These are phyloP conservation scores for Lachnellula hyalina DNA, from an alignment of 2,329 filamentous ascomycete genomes.

Conservation along the genomic window DNA sequence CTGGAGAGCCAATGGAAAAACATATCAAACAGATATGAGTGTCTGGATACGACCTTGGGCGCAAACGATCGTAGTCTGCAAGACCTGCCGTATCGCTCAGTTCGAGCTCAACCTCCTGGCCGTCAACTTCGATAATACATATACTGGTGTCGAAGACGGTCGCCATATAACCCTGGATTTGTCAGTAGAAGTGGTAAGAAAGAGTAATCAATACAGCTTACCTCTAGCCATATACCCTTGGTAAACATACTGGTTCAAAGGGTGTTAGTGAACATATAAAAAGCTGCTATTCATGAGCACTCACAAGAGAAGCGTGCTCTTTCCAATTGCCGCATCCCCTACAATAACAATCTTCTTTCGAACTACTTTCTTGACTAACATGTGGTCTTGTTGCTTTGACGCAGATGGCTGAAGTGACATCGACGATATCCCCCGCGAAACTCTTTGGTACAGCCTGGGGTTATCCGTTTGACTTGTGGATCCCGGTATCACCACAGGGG, in stretches of 20 bases:
- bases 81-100: slow-evolving; percentile 99
- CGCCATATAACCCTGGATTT: slow-evolving; percentile 87
- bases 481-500: no score
- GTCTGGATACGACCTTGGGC: slow-evolving; percentile 97
- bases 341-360: no score
- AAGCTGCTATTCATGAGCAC: no score
- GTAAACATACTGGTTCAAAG: slow-evolving; percentile 78
- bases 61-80: slow-evolving; percentile 99
- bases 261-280: no score
- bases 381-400: no score
- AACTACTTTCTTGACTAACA: no score
- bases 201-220: slow-evolving; percentile 48
- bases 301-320: no score
- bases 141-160: slow-evolving; percentile 99
- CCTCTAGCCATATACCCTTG: slow-evolving; percentile 99
- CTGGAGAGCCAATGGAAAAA: slow-evolving; percentile 97
- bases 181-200: slow-evolving; percentile 20
- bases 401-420: no score
- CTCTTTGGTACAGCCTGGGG: no score
- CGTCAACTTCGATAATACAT: slow-evolving; percentile 99
- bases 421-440: no score
- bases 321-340: no score
- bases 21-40: slow-evolving; percentile 99
- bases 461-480: no score
- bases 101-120: slow-evolving; percentile 98